These are phyloP conservation scores for Coprinellus micaceus DNA, from an alignment of 768 basidiomycete species.

Conservation along the genomic window DNA sequence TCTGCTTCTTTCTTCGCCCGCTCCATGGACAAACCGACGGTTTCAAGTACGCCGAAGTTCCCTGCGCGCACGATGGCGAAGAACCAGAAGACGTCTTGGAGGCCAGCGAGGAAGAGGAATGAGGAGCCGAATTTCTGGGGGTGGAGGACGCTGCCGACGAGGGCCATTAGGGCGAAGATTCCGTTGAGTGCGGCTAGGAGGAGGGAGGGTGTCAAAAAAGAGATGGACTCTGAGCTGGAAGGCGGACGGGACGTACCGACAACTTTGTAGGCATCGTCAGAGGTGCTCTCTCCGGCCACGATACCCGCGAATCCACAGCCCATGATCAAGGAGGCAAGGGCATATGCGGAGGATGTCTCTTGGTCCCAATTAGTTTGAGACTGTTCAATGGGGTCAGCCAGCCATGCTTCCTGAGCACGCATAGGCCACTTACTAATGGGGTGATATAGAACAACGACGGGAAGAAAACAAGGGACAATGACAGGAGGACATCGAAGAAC, in stretches of 20 bases:
- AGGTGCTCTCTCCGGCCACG: conserved; percentile 19
- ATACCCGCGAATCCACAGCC: conserved; percentile 20
- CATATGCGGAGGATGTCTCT: conserved; percentile 14
- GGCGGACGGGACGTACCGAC: conserved; percentile 17
- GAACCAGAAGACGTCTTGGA: conserved; percentile 22
- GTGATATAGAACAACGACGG: conserved; percentile 19
- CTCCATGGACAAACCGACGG: conserved; percentile 11
- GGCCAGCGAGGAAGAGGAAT: conserved; percentile 19
- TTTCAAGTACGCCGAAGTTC: conserved; percentile 17
- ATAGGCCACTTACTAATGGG: conserved; percentile 11
- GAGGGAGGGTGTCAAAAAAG: not conserved
- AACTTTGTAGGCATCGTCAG: conserved; percentile 20
- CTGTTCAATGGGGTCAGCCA: conserved; percentile 1
- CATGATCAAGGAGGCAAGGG: conserved; percentile 20
- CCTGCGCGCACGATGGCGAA: conserved; percentile 16
- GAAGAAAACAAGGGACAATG: conserved; percentile 18
- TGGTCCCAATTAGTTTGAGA: conserved; percentile 10
- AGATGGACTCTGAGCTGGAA: not conserved
- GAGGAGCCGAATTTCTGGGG: conserved; percentile 20
- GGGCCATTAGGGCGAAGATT: conserved; percentile 15
- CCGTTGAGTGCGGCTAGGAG: conserved; percentile 20
- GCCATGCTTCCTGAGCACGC: not conserved
- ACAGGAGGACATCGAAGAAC: conserved; percentile 18
- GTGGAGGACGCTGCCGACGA: conserved; percentile 17
- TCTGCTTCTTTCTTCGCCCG: conserved; percentile 1